Evolutionary conservation across 1,284 basidiomycete genomes (phyloP).

Genomic region (Fereydounia khargensis): DNA sequence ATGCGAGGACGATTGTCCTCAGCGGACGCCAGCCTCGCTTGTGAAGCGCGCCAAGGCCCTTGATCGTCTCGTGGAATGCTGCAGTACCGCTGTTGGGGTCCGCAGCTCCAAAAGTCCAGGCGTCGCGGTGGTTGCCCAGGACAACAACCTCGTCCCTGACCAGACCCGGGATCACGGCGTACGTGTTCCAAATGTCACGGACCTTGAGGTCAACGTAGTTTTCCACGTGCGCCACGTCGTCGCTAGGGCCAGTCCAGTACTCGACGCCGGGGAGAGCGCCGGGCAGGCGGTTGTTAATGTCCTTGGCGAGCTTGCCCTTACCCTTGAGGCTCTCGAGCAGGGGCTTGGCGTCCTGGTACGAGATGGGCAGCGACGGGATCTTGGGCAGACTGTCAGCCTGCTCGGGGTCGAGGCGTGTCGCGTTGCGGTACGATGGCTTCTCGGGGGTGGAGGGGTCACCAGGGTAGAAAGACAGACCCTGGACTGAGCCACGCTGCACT

Average conservation of each 20-base stretch:
- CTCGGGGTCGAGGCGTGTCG: conserved; percentile 63
- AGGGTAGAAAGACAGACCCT: conserved; percentile 77
- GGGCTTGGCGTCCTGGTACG: conserved; percentile 62
- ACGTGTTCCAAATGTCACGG: conserved; percentile 68
- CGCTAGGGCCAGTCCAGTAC: conserved; percentile 61
- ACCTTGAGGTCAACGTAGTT: conserved; percentile 38
- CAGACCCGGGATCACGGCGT: conserved; percentile 84
- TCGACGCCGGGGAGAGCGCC: conserved; percentile 61
- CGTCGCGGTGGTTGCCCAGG: conserved; percentile 64
- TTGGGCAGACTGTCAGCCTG: conserved; percentile 71
- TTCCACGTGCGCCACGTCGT: conserved; percentile 31
- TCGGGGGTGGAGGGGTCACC: conserved; percentile 83
- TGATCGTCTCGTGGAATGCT: conserved; percentile 77
- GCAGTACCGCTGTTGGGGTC: conserved; percentile 88
- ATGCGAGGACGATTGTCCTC: conserved; percentile 80
- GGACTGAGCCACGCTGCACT: conserved; percentile 72
- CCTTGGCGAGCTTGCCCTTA: conserved; percentile 59
- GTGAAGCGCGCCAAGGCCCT: conserved; percentile 74
- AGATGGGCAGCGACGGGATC: conserved; percentile 73
- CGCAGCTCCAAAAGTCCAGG: conserved; percentile 62
- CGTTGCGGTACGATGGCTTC: conserved; percentile 79
- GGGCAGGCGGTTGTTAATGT: conserved; percentile 65
- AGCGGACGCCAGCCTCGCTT: conserved; percentile 81
- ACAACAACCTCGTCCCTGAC: conserved; percentile 78
- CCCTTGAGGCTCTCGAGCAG: conserved; percentile 59